Percentiles rank a stretch among this genome's conserved stretches.
Conservation (phyloP, 306 rosid genomes). For the Prunus mongolica region DNA sequence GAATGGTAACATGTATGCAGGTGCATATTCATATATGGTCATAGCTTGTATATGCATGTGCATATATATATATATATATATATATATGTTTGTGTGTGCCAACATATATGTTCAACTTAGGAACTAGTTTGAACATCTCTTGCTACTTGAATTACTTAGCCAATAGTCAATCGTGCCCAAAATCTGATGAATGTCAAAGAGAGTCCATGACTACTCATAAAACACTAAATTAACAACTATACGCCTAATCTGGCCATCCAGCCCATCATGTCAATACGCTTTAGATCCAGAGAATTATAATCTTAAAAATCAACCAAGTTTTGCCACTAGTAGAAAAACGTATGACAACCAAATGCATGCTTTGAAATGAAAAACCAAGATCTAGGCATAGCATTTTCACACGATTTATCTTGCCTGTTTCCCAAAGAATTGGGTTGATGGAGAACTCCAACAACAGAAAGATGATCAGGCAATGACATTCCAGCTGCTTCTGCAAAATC, state of each 20-base stretch:
- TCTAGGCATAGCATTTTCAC: conserved; percentile 30
- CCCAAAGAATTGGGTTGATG: conserved; percentile 74
- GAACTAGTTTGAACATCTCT: not conserved
- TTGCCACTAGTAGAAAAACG: conserved; percentile 10
- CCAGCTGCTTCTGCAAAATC: conserved; percentile 68
- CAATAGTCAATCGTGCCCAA: not conserved
- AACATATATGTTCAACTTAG: not conserved
- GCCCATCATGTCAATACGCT: no score
- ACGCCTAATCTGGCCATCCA: not conserved
- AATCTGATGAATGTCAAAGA: not conserved
- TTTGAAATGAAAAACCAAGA: conserved; percentile 20
- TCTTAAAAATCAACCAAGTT: conserved; percentile 9
- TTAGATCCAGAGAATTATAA: not conserved
- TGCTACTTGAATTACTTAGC: no score
- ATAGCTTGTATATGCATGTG: not conserved
- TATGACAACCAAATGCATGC: conserved; percentile 20
- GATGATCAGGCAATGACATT: conserved; percentile 57
- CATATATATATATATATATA: no score
- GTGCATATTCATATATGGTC: no score
- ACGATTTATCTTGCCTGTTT: conserved; percentile 59
- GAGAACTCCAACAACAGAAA: conserved; percentile 74
- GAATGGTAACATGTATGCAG: not conserved
- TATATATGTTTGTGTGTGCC: not conserved
- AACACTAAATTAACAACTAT: not conserved
- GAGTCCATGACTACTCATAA: not conserved